Percentiles rank a stretch among this genome's conserved stretches.
phyloP scores from a whole-genome alignment of 148 eudicot species.

The Vaccinium corymbosum region DNA sequence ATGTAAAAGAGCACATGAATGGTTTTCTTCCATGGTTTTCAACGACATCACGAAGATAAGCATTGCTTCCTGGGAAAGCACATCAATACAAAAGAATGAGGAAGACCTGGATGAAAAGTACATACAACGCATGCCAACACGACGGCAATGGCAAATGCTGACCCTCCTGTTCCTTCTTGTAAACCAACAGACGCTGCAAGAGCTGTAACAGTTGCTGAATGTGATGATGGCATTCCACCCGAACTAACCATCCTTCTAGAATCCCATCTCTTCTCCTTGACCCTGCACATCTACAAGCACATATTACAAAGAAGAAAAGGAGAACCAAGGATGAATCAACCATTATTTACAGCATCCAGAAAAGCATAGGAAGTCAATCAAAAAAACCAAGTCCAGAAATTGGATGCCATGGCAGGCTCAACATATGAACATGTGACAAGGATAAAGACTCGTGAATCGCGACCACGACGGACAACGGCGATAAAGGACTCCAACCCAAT shows the following conservation, averaged over 20 bases:
- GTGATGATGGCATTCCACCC: slow-evolving; percentile 99
- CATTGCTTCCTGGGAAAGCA: background rate
- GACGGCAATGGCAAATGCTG: slow-evolving; percentile 82
- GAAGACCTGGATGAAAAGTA: slow-evolving; percentile 26
- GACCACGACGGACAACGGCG: background rate
- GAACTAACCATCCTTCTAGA: slow-evolving; percentile 80
- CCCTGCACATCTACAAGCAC: slow-evolving; percentile 49
- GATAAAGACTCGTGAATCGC: background rate
- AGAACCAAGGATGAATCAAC: slow-evolving; percentile 1
- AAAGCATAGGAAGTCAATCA: background rate
- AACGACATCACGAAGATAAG: background rate
- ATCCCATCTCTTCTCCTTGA: slow-evolving; percentile 94
- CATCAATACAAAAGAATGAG: slow-evolving; percentile 9
- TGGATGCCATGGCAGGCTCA: background rate
- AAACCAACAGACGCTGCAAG: slow-evolving; percentile 72
- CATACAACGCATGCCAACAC: slow-evolving; percentile 93
- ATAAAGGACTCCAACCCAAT: background rate
- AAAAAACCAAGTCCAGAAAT: background rate
- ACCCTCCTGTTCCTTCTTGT: slow-evolving; percentile 67
- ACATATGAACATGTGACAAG: background rate
- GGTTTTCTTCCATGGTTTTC: slow-evolving; percentile 1
- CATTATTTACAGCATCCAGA: background rate
- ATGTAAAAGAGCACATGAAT: background rate
- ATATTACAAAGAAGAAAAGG: slow-evolving; percentile 11
- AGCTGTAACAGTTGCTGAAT: slow-evolving; percentile 87